Evolutionary conservation across 129 eudicot species (phyloP).

Genomic region (Cynara cardunculus): DNA sequence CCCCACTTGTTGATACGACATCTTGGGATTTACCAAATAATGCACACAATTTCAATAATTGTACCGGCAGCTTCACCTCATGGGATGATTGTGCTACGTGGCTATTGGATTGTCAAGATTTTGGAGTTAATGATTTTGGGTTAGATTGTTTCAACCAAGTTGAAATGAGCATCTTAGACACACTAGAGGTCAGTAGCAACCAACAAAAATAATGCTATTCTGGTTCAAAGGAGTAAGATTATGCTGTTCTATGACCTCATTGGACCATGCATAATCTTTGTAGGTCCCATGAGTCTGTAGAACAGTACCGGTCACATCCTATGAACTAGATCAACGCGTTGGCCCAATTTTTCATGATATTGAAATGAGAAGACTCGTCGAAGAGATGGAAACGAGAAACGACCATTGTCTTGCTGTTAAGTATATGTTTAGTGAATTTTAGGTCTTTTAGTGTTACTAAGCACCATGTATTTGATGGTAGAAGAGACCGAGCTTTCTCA

Average conservation of each 20-base stretch:
- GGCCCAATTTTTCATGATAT: slow-evolving; percentile 2
- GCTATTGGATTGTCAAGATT: slow-evolving; percentile 88
- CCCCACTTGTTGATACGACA: slow-evolving; percentile 36
- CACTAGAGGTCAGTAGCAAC: slow-evolving; percentile 37
- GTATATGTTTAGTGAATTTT: slow-evolving; percentile 32
- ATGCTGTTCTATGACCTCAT: slow-evolving; percentile 4
- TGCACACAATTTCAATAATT: slow-evolving; percentile 15
- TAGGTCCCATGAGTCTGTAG: slow-evolving; percentile 9
- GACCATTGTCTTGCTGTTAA: slow-evolving; percentile 6
- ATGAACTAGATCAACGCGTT: neutral
- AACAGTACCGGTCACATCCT: slow-evolving; percentile 1
- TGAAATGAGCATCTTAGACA: slow-evolving; percentile 41
- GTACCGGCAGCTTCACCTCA: slow-evolving; percentile 22
- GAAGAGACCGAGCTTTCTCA: slow-evolving; percentile 37
- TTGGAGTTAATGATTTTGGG: slow-evolving; percentile 85
- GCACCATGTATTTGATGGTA: slow-evolving; percentile 23
- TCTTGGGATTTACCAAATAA: slow-evolving; percentile 55
- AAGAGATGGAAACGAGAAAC: neutral
- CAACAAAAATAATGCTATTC: slow-evolving; percentile 25
- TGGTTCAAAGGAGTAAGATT: slow-evolving; percentile 9
- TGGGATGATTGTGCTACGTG: slow-evolving; percentile 69
- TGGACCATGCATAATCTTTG: neutral
- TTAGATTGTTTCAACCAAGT: slow-evolving; percentile 57
- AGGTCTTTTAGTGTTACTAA: slow-evolving; percentile 11
- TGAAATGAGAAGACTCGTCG: neutral